These are phyloP conservation scores for Schwanniomyces pseudopolymorphus DNA, from an alignment of 805 yeast genomes.

Conservation along the genomic window DNA sequence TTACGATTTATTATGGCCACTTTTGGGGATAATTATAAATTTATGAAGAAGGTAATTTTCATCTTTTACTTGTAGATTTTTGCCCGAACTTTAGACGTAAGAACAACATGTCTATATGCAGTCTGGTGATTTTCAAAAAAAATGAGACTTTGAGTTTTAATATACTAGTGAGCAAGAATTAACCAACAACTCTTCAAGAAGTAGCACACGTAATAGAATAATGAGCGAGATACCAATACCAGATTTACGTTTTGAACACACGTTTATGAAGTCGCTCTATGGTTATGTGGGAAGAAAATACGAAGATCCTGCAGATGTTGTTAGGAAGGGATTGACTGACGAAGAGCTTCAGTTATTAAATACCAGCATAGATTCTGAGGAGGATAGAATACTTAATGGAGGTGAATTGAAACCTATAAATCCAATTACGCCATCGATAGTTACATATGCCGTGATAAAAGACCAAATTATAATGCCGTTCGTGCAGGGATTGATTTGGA, in stretches of 20 bases:
- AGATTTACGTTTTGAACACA: conserved; percentile 65
- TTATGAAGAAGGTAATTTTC: not conserved
- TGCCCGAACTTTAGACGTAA: not conserved
- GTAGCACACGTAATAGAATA: not conserved
- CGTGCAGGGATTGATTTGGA: conserved; percentile 50
- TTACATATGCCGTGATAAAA: conserved; percentile 47
- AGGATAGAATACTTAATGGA: conserved; percentile 1
- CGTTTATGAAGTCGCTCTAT: conserved; percentile 44
- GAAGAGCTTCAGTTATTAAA: conserved; percentile 17
- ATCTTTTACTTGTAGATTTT: not conserved
- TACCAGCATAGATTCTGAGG: conserved; percentile 14
- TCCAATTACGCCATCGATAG: conserved; percentile 43
- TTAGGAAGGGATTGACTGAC: conserved; percentile 12
- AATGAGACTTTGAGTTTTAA: too few relatives aligned
- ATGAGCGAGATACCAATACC: conserved; percentile 38
- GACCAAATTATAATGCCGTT: conserved; percentile 56
- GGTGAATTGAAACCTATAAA: conserved; percentile 24
- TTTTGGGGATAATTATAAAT: not conserved
- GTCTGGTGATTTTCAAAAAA: too few relatives aligned
- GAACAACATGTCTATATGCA: not conserved
- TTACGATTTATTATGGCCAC: not conserved
- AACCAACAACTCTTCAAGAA: not conserved
- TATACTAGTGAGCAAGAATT: not conserved
- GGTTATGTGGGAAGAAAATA: conserved; percentile 25
- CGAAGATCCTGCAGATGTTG: conserved; percentile 4